Conservation (phyloP, 1,284 basidiomycete species). For the Sanguinoderma infundibulare region DNA sequence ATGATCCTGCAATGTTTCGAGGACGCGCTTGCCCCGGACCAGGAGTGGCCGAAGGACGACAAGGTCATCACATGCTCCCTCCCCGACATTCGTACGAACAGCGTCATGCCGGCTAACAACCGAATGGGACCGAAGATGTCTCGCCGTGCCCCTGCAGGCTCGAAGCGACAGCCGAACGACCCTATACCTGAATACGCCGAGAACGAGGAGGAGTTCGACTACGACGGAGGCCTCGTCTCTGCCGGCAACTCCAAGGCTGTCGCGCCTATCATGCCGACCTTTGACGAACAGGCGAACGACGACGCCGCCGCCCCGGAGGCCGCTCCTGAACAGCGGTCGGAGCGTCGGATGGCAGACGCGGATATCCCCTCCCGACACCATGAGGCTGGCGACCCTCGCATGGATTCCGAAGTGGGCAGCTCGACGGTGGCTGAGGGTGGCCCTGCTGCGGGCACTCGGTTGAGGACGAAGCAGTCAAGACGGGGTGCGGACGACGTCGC, state of each 20-base stretch:
- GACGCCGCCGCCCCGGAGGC: background rate
- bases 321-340: background rate
- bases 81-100: background rate
- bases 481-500: no score
- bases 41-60: background rate
- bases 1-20: slow-evolving; percentile 1
- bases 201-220: background rate
- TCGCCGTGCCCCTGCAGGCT: background rate
- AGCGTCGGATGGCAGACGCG: background rate
- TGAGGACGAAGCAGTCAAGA: no score
- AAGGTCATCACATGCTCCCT: background rate
- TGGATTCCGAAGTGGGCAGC: no score
- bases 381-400: background rate
- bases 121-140: background rate
- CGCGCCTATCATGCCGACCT: background rate
- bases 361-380: background rate
- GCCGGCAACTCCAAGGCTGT: background rate
- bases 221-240: background rate
- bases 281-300: background rate
- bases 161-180: background rate
- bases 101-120: background rate
- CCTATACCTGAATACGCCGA: background rate
- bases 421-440: background rate
- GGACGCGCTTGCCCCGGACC: background rate
- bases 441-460: background rate